Evolutionary conservation across 139 green algal species (phyloP), one percentile per base, ranked within the genome.

Genomic region (Ostreobium quekettii): DNA sequence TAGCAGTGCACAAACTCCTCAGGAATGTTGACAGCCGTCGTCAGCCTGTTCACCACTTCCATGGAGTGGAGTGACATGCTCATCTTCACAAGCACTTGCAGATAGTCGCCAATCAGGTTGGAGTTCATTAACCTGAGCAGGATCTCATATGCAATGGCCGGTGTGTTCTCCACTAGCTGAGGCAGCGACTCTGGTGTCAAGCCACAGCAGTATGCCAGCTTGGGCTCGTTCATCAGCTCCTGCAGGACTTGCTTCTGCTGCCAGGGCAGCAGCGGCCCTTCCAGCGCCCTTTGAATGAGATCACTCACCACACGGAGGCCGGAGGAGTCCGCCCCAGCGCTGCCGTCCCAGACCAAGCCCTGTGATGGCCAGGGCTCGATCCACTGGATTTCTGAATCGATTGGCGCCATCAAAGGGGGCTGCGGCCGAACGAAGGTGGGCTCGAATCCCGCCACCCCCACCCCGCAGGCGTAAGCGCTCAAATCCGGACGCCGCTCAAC

Each of bases 41-140:
- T 89, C 33, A 96, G 76, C 15, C 85, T 75, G 77, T 92, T 94
- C 11, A 96, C 87, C n/a, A 96, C 89, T 76, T 96, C 89, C 83
- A 96, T 88, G 48, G 66, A 80, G 78, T 96, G 89, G 47, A 96
- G 72, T 56, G 67, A 85, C 78, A 95, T 80, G 28, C 85, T 78
- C 71, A 86, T 87, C 62, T 65, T 60, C 0, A 82, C 81, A 58
- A 94, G 74, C 71, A 82, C 78, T 56, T 75, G 47, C 5, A 79
- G 67, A 49, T 80, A 80, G 8, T 65, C 60, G 0, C 32, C n/a
- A 4, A 70, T 73, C 19, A 59, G 22, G 19, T 35, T 38, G 7
- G 35, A 59, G 29, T 64, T 35, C 49, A 76, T 73, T 35, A 87
- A 48, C 81, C 62, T 62, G 29, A 82, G 66, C 39, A 88, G 49